Base-by-base conservation (phyloP, 2,329 filamentous ascomycete species). In the Macrophomina tecta region DNA sequence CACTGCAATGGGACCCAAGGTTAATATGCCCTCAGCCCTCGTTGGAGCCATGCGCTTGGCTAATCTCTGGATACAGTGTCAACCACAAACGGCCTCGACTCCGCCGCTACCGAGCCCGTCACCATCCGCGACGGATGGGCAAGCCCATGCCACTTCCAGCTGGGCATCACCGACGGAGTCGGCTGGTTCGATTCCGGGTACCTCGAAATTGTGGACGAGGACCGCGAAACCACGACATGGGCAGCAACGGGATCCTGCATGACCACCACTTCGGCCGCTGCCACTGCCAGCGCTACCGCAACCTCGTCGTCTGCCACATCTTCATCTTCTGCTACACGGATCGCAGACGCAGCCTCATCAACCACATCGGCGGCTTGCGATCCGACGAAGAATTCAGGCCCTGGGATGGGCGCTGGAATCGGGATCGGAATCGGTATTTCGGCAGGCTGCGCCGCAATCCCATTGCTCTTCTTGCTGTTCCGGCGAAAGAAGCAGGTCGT, bases 1-100 rank as follows among this genome's bases (percentile, higher is more conserved):
- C 52, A 55, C 52, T 55, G 52, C 52, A 55, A 55, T 14, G 32
- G 34, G 3, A 34, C 34, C 16, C 52, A 55, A 55, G 52, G 52
- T 40, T 16, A 11, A 3, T 16, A 36, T 12, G 23, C 18, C n/a
- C 42, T 14, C 7, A n/a, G 16, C 42, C 42, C 11, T 6, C 42
- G 9, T 14, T 5, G 28, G 28, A 9, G 4, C 8, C 18, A 6
- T 4, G 6, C 1, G 23, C n/a, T 6, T 9, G 8, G 18, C 23
- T 49, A 9, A 23, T 7, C 46, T 11, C 42, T 5, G 11, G 11
- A 16, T 9, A 14, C 28, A 55, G 52, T 18, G 5, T 38, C 32
- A 5, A 9, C 12, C 14, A 23, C 18, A 32, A 14, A 32, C 6
- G 16, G 52, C 32, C 34, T 55, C 52, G n/a, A 34, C 14, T 55